Evolutionary conservation across 2,329 filamentous ascomycete species (phyloP).

Genomic region (Microcyclospora pomicola): DNA sequence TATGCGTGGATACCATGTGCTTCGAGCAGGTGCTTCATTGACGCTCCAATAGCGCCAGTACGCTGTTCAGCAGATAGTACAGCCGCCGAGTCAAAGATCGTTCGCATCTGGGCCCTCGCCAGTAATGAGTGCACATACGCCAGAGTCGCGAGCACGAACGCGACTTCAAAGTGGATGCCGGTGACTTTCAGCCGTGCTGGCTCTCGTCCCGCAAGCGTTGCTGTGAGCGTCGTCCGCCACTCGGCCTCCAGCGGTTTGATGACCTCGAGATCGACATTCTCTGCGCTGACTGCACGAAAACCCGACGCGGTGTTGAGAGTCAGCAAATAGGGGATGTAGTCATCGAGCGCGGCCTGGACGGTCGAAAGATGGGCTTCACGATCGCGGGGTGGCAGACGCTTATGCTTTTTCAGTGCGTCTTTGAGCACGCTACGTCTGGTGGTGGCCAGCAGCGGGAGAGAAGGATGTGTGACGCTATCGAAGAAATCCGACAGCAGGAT

Average conservation of each 20-base stretch:
- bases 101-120: slow-evolving; percentile 58
- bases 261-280: slow-evolving; percentile 54
- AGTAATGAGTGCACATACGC: slow-evolving; percentile 60
- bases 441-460: slow-evolving; percentile 67
- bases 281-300: slow-evolving; percentile 33
- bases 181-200: slow-evolving; percentile 52
- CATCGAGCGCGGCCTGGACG: slow-evolving; percentile 54
- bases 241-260: slow-evolving; percentile 52
- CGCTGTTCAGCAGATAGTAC: slow-evolving; percentile 53
- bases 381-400: slow-evolving; percentile 60
- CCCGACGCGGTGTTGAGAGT: slow-evolving; percentile 59
- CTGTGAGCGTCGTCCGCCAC: slow-evolving; percentile 73
- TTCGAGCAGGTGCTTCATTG: slow-evolving; percentile 64
- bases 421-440: slow-evolving; percentile 73
- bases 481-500: slow-evolving; percentile 70
- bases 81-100: slow-evolving; percentile 53
- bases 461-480: slow-evolving; percentile 71
- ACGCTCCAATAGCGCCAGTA: slow-evolving; percentile 53
- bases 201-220: slow-evolving; percentile 50
- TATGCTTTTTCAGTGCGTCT: slow-evolving; percentile 76
- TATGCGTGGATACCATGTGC: slow-evolving; percentile 68
- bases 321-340: slow-evolving; percentile 73
- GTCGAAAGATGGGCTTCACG: slow-evolving; percentile 57
- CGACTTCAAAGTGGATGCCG: slow-evolving; percentile 70
- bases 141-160: slow-evolving; percentile 63